These are phyloP conservation scores for Myriosclerotinia duriaeana DNA, from an alignment of 2,329 filamentous ascomycete genomes.

Conservation along the genomic window DNA sequence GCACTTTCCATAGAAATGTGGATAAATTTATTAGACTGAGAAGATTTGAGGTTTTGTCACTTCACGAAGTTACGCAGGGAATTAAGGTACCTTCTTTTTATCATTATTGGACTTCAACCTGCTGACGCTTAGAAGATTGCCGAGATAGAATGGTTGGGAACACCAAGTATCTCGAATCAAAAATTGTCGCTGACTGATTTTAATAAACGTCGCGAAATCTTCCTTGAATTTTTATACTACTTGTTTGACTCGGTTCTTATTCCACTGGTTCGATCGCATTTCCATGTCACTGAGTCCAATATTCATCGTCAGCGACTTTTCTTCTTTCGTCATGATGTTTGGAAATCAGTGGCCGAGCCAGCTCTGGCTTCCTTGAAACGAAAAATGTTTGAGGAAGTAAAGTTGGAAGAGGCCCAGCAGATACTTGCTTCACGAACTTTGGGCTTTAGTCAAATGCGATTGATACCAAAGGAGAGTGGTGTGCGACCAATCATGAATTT, in stretches of 20 bases:
- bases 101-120: neutral
- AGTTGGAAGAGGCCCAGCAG: conserved; percentile 52
- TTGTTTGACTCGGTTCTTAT: conserved; percentile 89
- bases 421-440: conserved; percentile 63
- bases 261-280: conserved; percentile 81
- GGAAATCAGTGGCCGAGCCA: conserved; percentile 74
- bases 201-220: conserved; percentile 73
- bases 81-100: conserved; percentile 60
- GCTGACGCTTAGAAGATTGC: conserved; percentile 53
- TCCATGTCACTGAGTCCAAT: conserved; percentile 92
- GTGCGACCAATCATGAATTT: conserved; percentile 88
- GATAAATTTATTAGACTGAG: conserved; percentile 75
- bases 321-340: conserved; percentile 93
- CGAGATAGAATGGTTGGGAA: conserved; percentile 70
- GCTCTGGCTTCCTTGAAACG: conserved; percentile 65
- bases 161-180: conserved; percentile 47
- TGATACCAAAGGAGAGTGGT: conserved; percentile 76
- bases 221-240: conserved; percentile 87
- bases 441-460: conserved; percentile 74
- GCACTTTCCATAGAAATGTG: conserved; percentile 63
- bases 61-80: conserved; percentile 75
- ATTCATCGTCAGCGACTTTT: conserved; percentile 77
- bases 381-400: conserved; percentile 78
- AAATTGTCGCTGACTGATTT: conserved; percentile 71
- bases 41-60: conserved; percentile 75